Conservation (phyloP, 768 basidiomycete genomes). For the Tricholoma terreum region DNA sequence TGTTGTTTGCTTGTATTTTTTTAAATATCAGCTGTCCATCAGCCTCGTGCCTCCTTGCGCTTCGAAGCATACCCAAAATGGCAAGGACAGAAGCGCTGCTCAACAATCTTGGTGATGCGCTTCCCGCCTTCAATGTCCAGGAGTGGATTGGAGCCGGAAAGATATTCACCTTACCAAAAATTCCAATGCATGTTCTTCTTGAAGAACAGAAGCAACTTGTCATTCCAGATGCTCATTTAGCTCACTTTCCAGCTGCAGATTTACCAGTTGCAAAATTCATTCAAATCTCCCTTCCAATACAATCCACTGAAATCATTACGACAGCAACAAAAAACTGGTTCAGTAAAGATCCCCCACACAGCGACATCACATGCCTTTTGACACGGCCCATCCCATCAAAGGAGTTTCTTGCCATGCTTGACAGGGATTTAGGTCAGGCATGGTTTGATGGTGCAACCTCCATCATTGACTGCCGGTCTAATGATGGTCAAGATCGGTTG, state of each 20-base stretch:
- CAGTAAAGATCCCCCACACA: not conserved
- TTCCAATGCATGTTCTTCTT: not conserved
- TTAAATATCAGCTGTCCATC: no score
- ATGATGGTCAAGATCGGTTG: not conserved
- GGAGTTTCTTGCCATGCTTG: not conserved
- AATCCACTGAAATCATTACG: not conserved
- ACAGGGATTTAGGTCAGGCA: not conserved
- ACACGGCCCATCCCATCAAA: not conserved
- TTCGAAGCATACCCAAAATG: not conserved
- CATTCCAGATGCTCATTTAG: not conserved
- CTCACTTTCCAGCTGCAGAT: not conserved
- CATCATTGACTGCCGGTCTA: not conserved
- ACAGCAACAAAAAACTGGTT: not conserved
- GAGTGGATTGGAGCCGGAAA: constrained; percentile 1
- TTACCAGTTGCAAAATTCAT: not conserved
- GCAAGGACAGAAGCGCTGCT: not conserved
- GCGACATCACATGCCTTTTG: not conserved
- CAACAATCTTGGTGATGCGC: not conserved
- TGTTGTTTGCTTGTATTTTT: no score
- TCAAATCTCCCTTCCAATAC: not conserved
- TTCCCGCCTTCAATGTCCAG: not conserved
- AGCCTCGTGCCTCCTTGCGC: no score
- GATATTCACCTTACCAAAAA: not conserved
- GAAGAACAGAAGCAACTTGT: not conserved
- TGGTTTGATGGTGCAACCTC: not conserved